Percentiles rank a stretch among this genome's conserved stretches.
phyloP scores from a whole-genome alignment of 306 rosid genomes.

The Pueraria montana region DNA sequence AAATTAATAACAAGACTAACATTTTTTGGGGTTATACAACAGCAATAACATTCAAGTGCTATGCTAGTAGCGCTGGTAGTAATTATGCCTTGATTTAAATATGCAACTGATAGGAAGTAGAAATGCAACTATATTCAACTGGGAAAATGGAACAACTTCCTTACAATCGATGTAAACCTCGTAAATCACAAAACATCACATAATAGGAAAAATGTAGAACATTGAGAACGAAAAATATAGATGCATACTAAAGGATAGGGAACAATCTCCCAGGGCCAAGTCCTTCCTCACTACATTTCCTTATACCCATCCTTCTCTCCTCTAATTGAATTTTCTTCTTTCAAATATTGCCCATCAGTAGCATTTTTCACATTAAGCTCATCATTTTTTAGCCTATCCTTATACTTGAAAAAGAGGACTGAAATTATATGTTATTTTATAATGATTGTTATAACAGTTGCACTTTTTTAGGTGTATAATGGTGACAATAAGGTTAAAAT shows the following conservation, averaged over 20 bases:
- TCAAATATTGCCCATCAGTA: neutral
- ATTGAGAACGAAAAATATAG: no score
- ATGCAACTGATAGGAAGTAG: neutral
- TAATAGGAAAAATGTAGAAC: neutral
- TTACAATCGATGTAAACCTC: neutral
- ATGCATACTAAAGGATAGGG: no score
- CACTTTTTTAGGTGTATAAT: no score
- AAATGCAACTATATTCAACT: neutral
- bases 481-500: no score
- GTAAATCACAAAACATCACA: neutral
- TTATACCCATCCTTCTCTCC: no score
- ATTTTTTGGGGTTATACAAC: neutral
- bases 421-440: neutral
- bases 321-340: neutral
- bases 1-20: neutral
- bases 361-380: neutral
- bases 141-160: neutral
- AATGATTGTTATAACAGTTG: no score
- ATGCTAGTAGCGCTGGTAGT: neutral
- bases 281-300: no score
- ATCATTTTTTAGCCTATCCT: neutral
- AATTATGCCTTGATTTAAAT: neutral
- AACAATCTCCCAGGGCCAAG: no score
- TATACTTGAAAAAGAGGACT: neutral
- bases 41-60: neutral